A percentile compares a stretch with the other conserved stretches of the same genome.
Evolutionary conservation across 164 flowering plant species (phyloP).

Genomic region (Saururus chinensis): DNA sequence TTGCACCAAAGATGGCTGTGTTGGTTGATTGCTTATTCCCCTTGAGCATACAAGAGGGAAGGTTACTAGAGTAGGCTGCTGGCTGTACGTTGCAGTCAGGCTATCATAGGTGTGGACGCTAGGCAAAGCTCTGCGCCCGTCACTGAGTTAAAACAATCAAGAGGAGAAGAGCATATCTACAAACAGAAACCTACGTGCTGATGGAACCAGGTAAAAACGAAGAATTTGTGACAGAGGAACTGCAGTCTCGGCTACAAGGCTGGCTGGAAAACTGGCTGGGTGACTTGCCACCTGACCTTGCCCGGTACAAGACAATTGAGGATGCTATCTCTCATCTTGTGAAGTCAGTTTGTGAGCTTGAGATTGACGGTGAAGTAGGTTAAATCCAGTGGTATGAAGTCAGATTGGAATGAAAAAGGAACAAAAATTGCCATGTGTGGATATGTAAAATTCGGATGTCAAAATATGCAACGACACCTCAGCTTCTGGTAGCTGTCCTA

Average conservation of each 20-base stretch:
- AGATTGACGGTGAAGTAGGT: constrained; percentile 79
- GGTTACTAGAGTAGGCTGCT: too few relatives aligned
- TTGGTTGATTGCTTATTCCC: too few relatives aligned
- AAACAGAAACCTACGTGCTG: constrained; percentile 58
- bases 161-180: constrained; percentile 47
- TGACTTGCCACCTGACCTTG: constrained; percentile 65
- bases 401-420: constrained; percentile 37
- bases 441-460: too few relatives aligned
- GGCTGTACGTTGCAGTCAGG: too few relatives aligned
- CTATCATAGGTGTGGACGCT: too few relatives aligned
- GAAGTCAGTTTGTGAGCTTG: constrained; percentile 76
- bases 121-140: too few relatives aligned
- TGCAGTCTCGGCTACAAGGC: constrained; percentile 35
- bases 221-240: constrained; percentile 62
- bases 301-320: constrained; percentile 29
- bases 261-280: constrained; percentile 83
- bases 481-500: too few relatives aligned
- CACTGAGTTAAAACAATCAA: constrained; percentile 23
- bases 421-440: not conserved
- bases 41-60: too few relatives aligned
- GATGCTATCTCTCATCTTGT: constrained; percentile 69
- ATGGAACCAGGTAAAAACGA: constrained; percentile 73
- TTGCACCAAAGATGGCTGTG: too few relatives aligned
- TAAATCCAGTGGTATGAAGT: constrained; percentile 86
- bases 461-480: too few relatives aligned